These are phyloP conservation scores for Ogataea angusta DNA, from an alignment of 805 yeast genomes.

Conservation along the genomic window DNA sequence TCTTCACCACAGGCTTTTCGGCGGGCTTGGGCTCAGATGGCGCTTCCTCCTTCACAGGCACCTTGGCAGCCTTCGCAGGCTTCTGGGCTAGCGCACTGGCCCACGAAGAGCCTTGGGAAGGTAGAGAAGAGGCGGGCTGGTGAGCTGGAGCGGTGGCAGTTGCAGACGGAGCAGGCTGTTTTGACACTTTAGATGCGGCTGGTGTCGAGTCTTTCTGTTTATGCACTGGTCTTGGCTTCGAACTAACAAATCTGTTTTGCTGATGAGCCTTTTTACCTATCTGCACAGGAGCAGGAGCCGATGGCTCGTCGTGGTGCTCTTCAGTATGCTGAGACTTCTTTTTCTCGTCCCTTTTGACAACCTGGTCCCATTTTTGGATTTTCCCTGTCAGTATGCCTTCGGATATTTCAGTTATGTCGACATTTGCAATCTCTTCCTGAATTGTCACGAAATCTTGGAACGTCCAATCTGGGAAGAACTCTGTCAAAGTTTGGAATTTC, in stretches of 20 bases:
- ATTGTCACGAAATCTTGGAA: constrained; percentile 75
- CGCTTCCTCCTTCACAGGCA: constrained; percentile 13
- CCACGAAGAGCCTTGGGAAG: constrained; percentile 31
- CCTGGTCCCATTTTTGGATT: constrained; percentile 92
- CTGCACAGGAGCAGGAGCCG: constrained; percentile 7
- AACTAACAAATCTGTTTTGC: constrained; percentile 12
- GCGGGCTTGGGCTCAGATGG: constrained; percentile 5
- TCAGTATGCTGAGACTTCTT: constrained; percentile 33
- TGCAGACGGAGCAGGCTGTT: constrained; percentile 5
- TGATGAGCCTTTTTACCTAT: constrained; percentile 17
- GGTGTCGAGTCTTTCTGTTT: constrained; percentile 14
- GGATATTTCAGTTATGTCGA: constrained; percentile 75
- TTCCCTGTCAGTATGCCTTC: constrained; percentile 88
- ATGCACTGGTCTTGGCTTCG: constrained; percentile 16
- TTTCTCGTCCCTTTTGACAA: constrained; percentile 63
- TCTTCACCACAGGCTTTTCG: constrained; percentile 10
- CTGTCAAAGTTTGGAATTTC: constrained; percentile 58
- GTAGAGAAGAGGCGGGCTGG: constrained; percentile 17
- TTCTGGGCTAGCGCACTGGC: constrained; percentile 32
- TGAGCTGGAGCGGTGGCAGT: constrained; percentile 12
- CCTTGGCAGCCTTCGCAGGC: constrained; percentile 17
- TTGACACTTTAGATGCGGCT: constrained; percentile 8
- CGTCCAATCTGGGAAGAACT: constrained; percentile 95
- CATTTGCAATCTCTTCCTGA: constrained; percentile 61
- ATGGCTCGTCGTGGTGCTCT: constrained; percentile 18